These are phyloP conservation scores for Rosa hybrid DNA, from an alignment of 331 rosid species.

Conservation along the genomic window DNA sequence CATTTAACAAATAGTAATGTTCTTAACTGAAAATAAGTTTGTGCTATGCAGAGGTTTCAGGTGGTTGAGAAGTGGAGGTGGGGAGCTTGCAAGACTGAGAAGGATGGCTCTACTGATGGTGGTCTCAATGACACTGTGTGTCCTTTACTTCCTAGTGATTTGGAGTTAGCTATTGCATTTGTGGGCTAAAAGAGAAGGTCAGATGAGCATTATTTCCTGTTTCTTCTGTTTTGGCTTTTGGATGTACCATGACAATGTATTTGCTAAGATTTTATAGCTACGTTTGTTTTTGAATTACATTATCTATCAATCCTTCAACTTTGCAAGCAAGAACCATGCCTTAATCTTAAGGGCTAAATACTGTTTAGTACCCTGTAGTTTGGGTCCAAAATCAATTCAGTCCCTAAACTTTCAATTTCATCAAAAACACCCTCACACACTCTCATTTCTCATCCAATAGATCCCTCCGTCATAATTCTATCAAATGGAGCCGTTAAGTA, in stretches of 20 bases:
- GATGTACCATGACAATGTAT: background rate
- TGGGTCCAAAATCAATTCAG: too few relatives aligned
- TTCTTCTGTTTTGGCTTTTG: background rate
- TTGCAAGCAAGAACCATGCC: background rate
- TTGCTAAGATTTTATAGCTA: background rate
- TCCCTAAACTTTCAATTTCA: too few relatives aligned
- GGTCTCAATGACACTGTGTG: constrained; percentile 15
- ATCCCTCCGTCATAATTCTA: too few relatives aligned
- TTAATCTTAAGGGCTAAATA: background rate
- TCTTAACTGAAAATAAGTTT: background rate
- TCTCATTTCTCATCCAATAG: too few relatives aligned
- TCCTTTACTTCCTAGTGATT: constrained; percentile 57
- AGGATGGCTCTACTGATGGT: constrained; percentile 15
- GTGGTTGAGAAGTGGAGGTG: constrained; percentile 94
- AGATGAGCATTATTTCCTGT: constrained; percentile 6
- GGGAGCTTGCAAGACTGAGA: constrained; percentile 44
- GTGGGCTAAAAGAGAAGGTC: constrained; percentile 63
- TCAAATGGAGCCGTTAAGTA: too few relatives aligned
- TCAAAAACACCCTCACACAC: too few relatives aligned
- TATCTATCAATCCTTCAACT: background rate
- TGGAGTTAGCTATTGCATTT: constrained; percentile 69
- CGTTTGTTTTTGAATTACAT: background rate
- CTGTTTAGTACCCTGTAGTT: too few relatives aligned
- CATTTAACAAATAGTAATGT: too few relatives aligned
- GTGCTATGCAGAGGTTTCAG: constrained; percentile 59